These are phyloP conservation scores for Anthracocystis setariae DNA, from an alignment of 1,284 basidiomycete genomes.

Conservation along the genomic window DNA sequence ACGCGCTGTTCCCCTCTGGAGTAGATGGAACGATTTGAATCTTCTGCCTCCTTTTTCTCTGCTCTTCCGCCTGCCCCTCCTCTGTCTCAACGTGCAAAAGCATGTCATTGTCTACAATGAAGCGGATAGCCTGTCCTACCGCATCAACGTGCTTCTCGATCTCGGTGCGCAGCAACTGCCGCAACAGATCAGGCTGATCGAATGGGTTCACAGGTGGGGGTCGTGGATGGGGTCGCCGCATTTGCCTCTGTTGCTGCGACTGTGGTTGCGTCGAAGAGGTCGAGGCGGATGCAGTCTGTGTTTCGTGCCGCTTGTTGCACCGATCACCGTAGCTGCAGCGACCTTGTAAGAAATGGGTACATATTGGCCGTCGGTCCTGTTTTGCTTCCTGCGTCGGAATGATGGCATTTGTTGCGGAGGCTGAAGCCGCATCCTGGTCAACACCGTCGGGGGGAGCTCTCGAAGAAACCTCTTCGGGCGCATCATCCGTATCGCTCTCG, in stretches of 20 bases:
- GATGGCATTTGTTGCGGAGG: not conserved
- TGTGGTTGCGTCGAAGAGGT: not conserved
- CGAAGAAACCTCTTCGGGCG: conserved; percentile 36
- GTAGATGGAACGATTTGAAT: conserved; percentile 34
- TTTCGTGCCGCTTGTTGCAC: conserved; percentile 53
- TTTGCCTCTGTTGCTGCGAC: conserved; percentile 19
- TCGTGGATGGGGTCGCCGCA: conserved; percentile 49
- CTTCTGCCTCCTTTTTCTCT: conserved; percentile 62
- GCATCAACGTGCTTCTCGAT: conserved; percentile 90
- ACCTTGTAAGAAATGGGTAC: conserved; percentile 52
- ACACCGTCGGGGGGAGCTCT: conserved; percentile 8
- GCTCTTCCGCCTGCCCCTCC: conserved; percentile 80
- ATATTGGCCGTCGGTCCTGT: conserved; percentile 34
- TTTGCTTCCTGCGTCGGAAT: not conserved
- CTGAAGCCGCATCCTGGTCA: not conserved
- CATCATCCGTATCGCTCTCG: conserved; percentile 22
- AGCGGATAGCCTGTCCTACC: conserved; percentile 89
- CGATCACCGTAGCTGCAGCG: conserved; percentile 55
- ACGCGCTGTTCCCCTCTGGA: not conserved
- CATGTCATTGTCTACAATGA: conserved; percentile 91
- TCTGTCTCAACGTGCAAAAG: conserved; percentile 82
- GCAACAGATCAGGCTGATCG: conserved; percentile 60
- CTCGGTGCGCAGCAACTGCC: conserved; percentile 81
- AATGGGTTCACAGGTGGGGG: conserved; percentile 61
- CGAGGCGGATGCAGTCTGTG: not conserved